A percentile compares a stretch with the other conserved stretches of the same genome.
These are phyloP conservation scores for Erodium trifolium DNA, from an alignment of 441 rosid species.

Conservation along the genomic window DNA sequence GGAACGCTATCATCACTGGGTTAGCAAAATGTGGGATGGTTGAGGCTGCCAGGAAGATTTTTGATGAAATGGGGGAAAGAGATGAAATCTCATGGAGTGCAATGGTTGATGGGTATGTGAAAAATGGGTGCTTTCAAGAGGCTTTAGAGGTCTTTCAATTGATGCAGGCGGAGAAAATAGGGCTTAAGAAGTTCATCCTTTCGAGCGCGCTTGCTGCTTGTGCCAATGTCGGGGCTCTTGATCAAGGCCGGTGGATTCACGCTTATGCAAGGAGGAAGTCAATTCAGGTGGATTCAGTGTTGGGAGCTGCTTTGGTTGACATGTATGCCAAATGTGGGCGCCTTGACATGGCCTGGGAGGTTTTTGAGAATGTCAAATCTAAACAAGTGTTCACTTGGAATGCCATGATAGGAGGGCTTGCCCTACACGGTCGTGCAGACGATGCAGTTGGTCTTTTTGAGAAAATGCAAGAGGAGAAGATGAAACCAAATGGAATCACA, in stretches of 20 bases:
- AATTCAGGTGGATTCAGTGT: conserved; percentile 30
- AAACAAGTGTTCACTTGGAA: conserved; percentile 79
- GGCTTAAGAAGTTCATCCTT: conserved; percentile 24
- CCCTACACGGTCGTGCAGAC: conserved; percentile 51
- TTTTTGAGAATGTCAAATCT: conserved; percentile 68
- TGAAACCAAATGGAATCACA: conserved; percentile 26
- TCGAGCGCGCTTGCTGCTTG: conserved; percentile 25
- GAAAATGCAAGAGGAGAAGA: conserved; percentile 41
- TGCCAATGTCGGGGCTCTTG: conserved; percentile 24
- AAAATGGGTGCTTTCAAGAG: conserved; percentile 20
- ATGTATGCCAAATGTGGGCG: conserved; percentile 46
- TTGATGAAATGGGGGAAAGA: conserved; percentile 20
- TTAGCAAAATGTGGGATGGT: conserved; percentile 22
- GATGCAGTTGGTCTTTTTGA: conserved; percentile 48
- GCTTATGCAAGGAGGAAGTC: conserved; percentile 20
- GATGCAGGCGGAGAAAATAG: conserved; percentile 24
- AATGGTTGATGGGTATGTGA: conserved; percentile 26
- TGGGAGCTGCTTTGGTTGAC: conserved; percentile 52
- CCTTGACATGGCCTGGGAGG: conserved; percentile 30
- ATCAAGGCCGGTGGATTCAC: conserved; percentile 29
- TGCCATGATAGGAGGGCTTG: conserved; percentile 63
- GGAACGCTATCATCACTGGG: conserved; percentile 28
- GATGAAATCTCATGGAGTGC: conserved; percentile 29
- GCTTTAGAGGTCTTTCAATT: conserved; percentile 25
- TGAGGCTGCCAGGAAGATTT: conserved; percentile 22